Evolutionary conservation across 352 stramenopile species (phyloP), one percentile per base, ranked within the genome.

Genomic region (Phytophthora parvispora): DNA sequence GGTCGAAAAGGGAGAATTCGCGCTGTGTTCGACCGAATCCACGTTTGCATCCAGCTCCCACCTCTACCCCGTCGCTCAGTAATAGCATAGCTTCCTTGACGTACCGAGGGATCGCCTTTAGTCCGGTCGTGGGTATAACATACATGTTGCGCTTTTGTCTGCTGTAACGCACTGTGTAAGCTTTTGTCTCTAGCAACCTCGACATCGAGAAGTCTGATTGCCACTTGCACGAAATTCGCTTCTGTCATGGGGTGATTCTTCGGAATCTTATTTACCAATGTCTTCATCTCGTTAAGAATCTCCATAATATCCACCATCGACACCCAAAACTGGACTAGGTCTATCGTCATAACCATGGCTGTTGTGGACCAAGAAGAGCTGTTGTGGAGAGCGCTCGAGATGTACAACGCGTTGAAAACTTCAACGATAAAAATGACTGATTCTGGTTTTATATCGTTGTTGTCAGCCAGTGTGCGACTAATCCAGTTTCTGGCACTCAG

Each of bases 341-440:
- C 52, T 10, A 60, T n/a, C 24, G 18, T 25, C 52, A 60, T 50
- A 16, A 60, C 22, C 7, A 40, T 31, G 3, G 34, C 50, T 5
- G 43, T 50, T 25, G 22, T 29, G 5, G 9, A 4, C n/a, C 43
- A 28, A 3, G 73, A 75, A 13, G 61, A 66, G 1, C 60, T 47
- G 24, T 40, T 68, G 32, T 77, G 64, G 28, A 77, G 65, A 12
- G 59, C 71, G 50, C 51, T 65, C 7, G 68, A 67, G 5, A 77
- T 43, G 47, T 70, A 80, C 8, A 80, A 31, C 16, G 73, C 38
- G 20, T 67, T 74, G 48, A 75, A 77, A 13, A 77, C 60, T 45
- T 80, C 73, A 9, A 80, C 60, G 40, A 64, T 76, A 28, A 73
- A 79, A 1, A 72, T 67, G 2, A 74, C 45, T 0, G 59, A 25